Percentiles rank a stretch among this genome's conserved stretches.
phyloP scores from a whole-genome alignment of 2,329 filamentous ascomycete genomes.

The Emericellopsis cladophorae region DNA sequence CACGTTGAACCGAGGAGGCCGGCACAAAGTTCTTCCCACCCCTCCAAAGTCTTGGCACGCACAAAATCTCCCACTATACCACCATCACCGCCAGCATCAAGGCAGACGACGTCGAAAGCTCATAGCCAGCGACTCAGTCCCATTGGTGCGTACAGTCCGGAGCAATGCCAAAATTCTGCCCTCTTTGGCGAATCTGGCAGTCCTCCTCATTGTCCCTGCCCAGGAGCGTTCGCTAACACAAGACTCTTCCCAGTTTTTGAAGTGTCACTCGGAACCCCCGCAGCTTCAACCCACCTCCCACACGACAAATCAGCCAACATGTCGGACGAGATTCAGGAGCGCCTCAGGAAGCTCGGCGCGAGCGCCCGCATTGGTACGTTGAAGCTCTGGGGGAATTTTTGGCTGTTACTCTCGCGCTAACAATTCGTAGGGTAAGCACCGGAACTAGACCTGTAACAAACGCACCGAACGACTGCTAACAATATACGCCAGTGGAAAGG shows the following conservation, averaged over 20 bases:
- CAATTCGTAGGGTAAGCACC: slow-evolving; percentile 4
- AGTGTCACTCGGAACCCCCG: slow-evolving; percentile 1
- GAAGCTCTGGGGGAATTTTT: not conserved
- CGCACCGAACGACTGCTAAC: too few relatives aligned
- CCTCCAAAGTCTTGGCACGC: slow-evolving; percentile 31
- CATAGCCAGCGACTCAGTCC: slow-evolving; percentile 15
- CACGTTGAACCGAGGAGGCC: slow-evolving; percentile 7
- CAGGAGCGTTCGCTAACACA: too few relatives aligned
- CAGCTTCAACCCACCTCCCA: too few relatives aligned
- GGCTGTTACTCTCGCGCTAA: slow-evolving; percentile 9
- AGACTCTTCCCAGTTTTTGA: slow-evolving; percentile 3
- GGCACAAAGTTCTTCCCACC: slow-evolving; percentile 24
- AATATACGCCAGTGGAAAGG: slow-evolving; percentile 61
- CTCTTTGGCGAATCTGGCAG: too few relatives aligned
- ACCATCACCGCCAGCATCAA: slow-evolving; percentile 16
- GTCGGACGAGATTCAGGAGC: slow-evolving; percentile 41
- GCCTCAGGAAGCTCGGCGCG: slow-evolving; percentile 45
- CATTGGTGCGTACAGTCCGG: not conserved
- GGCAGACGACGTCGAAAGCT: slow-evolving; percentile 20
- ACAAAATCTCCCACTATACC: slow-evolving; percentile 26
- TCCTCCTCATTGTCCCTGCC: too few relatives aligned
- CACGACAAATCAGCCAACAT: slow-evolving; percentile 22
- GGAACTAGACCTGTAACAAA: too few relatives aligned
- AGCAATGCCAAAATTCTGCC: not conserved
- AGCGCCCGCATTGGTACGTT: slow-evolving; percentile 55